Percentiles rank a stretch among this genome's conserved stretches.
Evolutionary conservation across 2,329 filamentous ascomycete genomes (phyloP).

Genomic region (Monascus ruber): DNA sequence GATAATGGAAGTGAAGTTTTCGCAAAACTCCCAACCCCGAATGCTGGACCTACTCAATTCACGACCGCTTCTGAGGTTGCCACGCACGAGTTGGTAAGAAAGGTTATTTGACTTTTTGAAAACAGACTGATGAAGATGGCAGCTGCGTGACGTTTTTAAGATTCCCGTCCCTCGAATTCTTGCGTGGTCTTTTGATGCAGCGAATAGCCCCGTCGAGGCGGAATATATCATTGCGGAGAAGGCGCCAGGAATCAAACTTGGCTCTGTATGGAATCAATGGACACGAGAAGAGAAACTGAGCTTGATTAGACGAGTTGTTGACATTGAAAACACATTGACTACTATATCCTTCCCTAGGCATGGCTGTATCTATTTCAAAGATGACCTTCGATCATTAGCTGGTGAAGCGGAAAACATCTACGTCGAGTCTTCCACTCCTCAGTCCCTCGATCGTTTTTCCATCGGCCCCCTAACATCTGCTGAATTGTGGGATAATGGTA

Average conservation of each 20-base stretch:
- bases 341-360: constrained; percentile 12
- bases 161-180: constrained; percentile 9
- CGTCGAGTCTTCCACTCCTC: not conserved
- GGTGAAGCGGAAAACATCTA: constrained; percentile 6
- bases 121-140: constrained; percentile 2
- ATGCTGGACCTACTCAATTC: constrained; percentile 12
- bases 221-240: constrained; percentile 22
- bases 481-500: constrained; percentile 11
- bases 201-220: constrained; percentile 7
- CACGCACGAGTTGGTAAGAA: constrained; percentile 14
- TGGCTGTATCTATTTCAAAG: constrained; percentile 17
- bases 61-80: constrained; percentile 15
- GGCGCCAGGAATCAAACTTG: constrained; percentile 15
- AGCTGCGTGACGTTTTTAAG: constrained; percentile 11
- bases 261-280: constrained; percentile 18
- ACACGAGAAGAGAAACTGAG: constrained; percentile 11
- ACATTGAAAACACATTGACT: constrained; percentile 15
- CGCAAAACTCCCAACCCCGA: constrained; percentile 18
- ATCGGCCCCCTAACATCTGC: constrained; percentile 13
- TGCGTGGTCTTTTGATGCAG: constrained; percentile 10
- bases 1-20: constrained; percentile 18
- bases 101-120: not conserved
- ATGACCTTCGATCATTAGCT: constrained; percentile 8
- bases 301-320: constrained; percentile 15
- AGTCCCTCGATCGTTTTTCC: constrained; percentile 6